Conservation (phyloP, 2,329 filamentous ascomycete genomes). For the Pseudocercospora fijiensis region DNA sequence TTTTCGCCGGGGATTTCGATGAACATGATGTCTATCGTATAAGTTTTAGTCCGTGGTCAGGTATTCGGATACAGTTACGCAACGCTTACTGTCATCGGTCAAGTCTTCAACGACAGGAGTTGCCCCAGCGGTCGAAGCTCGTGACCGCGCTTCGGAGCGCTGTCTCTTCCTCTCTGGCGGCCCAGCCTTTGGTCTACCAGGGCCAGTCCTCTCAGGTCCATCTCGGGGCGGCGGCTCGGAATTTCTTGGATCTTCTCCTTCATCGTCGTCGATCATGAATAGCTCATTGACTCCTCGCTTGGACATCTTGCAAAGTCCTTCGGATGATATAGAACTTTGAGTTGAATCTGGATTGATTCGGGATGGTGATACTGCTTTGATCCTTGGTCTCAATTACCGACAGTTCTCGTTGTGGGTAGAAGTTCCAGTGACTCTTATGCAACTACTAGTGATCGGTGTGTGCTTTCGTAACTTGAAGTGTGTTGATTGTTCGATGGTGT, state of each 20-base stretch:
- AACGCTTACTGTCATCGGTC: neutral
- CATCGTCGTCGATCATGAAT: neutral
- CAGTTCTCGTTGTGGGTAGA: no score
- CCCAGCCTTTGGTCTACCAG: no score
- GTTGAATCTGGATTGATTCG: no score
- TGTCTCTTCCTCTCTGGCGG: neutral
- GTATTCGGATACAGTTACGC: neutral
- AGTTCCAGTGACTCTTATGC: no score
- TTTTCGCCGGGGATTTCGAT: neutral
- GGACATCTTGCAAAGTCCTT: neutral
- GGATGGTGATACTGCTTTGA: no score
- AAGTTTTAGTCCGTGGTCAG: no score
- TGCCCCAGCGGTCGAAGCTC: neutral
- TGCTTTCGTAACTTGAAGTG: no score
- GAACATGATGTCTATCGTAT: neutral
- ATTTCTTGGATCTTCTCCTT: neutral
- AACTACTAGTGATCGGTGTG: no score
- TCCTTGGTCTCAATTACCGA: no score
- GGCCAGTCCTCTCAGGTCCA: neutral
- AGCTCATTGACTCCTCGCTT: accelerated
- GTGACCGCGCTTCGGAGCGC: neutral
- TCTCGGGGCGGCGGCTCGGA: neutral
- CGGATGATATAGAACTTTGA: no score
- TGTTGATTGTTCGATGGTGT: no score
- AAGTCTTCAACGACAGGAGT: neutral